Conservation (phyloP, 805 yeast genomes). For the Myxozyma melibiosi region DNA sequence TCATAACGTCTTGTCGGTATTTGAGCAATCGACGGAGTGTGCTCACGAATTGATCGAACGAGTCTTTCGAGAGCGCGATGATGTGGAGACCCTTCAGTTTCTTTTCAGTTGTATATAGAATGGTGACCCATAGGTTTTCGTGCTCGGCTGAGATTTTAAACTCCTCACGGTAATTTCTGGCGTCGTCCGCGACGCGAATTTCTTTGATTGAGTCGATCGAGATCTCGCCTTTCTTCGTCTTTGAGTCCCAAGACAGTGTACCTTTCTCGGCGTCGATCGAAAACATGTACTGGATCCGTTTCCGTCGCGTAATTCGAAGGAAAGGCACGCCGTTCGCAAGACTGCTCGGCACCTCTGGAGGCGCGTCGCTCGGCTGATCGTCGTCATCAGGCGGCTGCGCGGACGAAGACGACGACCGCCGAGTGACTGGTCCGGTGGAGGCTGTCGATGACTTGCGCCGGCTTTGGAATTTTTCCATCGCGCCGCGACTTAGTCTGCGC, state of each 20-base stretch:
- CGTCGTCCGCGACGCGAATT: slow-evolving; percentile 66
- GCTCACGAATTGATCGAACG: slow-evolving; percentile 56
- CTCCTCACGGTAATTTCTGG: slow-evolving; percentile 84
- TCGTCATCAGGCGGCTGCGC: slow-evolving; percentile 6
- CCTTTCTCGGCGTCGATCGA: slow-evolving; percentile 59
- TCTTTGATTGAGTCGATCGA: slow-evolving; percentile 65
- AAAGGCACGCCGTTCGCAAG: slow-evolving; percentile 62
- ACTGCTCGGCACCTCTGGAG: slow-evolving; percentile 50
- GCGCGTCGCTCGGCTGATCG: slow-evolving; percentile 25
- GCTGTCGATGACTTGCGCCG: slow-evolving; percentile 8
- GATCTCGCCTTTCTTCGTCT: slow-evolving; percentile 41
- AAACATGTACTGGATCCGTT: slow-evolving; percentile 61
- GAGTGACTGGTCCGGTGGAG: slow-evolving; percentile 12
- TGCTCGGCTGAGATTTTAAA: slow-evolving; percentile 69
- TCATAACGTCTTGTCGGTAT: slow-evolving; percentile 63
- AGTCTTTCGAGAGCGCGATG: slow-evolving; percentile 58
- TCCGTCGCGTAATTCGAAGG: slow-evolving; percentile 69
- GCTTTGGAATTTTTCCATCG: slow-evolving; percentile 23
- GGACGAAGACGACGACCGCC: slow-evolving; percentile 5
- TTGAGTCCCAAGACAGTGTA: slow-evolving; percentile 59
- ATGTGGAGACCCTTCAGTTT: slow-evolving; percentile 80
- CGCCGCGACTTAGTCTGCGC: slow-evolving; percentile 34
- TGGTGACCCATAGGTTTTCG: slow-evolving; percentile 74
- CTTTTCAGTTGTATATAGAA: slow-evolving; percentile 64
- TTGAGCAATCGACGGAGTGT: slow-evolving; percentile 59